Evolutionary conservation across 108 stramenopile species (phyloP), one percentile per base, ranked within the genome.

Genomic region (Ochromonas danica): DNA sequence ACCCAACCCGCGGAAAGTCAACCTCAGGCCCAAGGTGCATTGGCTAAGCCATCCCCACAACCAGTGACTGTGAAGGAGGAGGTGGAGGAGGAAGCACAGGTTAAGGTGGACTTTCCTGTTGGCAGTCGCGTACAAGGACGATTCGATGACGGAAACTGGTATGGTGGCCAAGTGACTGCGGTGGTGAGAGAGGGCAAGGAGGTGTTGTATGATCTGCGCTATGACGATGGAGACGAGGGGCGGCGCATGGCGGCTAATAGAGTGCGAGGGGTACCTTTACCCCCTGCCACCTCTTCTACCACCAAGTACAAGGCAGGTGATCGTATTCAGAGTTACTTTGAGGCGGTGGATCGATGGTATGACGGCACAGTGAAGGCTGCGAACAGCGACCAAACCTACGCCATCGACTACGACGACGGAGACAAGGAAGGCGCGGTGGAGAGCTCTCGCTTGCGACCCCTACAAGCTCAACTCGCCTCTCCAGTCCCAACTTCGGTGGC

Each of bases 141-240:
- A 33, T 75, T 35, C 10, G 63, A 67, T 14, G 27, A 22, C 17
- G 6, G 6, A 60, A 10, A 39, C 31, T 42, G 40, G 40, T 75
- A 3, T 41, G 40, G 40, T 60, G 72, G 45, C 25, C 10, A 27
- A 22, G 6, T 42, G 6, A 41, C 72, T 17, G 27, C 25, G 22
- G 36, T 39, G 3, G 10, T 27, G 3, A 60, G n/a, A 27, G 17
- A 39, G 3, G 51, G 17, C 36, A 36, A 67, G 14, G 25, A 67
- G 35, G 63, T 22, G 14, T 31, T 67, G 63, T 75, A 42, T 75
- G 31, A 39, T 27, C 3, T 75, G 6, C 27, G 10, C 3, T 75
- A 75, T 33, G 72, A 75, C 38, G 72, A 75, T 41, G 72, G 72
- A 33, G 40, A 75, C 31, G 31, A 30, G 27, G 45, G 38, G 17